Conservation (phyloP, 495 filamentous ascomycete genomes). For the Talaromyces thailandensis region DNA sequence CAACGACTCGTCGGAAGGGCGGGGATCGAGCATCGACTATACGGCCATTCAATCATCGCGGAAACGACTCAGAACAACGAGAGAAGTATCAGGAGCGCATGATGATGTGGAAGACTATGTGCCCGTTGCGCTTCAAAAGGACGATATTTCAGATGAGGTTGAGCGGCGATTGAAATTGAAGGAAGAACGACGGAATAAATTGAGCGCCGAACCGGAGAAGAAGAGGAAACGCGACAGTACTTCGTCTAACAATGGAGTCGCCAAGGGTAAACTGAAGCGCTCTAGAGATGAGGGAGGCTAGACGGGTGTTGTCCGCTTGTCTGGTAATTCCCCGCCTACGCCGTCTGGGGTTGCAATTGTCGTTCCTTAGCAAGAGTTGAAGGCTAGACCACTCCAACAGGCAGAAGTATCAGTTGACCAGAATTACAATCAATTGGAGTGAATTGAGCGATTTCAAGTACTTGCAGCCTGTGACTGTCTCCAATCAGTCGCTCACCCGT, state of each 20-base stretch:
- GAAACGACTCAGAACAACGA: constrained; percentile 18
- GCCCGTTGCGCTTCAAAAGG: constrained; percentile 26
- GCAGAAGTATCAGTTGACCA: background rate
- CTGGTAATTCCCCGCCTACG: background rate
- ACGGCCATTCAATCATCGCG: constrained; percentile 5
- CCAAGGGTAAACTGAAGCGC: background rate
- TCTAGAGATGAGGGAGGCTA: background rate
- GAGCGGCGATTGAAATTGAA: constrained; percentile 30
- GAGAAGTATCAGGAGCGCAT: constrained; percentile 10
- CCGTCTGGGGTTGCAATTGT: background rate
- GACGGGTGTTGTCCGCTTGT: background rate
- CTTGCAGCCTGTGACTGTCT: background rate
- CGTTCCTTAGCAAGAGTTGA: background rate
- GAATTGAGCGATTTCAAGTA: background rate
- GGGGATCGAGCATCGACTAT: background rate
- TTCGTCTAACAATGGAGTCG: constrained; percentile 20
- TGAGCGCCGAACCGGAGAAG: constrained; percentile 21
- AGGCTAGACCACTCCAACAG: background rate
- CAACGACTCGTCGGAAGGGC: constrained; percentile 4
- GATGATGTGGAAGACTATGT: constrained; percentile 14
- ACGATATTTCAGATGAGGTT: constrained; percentile 39
- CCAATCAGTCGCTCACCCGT: background rate
- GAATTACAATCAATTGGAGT: background rate
- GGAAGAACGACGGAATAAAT: constrained; percentile 25
- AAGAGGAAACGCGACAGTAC: constrained; percentile 30